Evolutionary conservation across 495 filamentous ascomycete species (phyloP).

Genomic region (Neurospora sp.): DNA sequence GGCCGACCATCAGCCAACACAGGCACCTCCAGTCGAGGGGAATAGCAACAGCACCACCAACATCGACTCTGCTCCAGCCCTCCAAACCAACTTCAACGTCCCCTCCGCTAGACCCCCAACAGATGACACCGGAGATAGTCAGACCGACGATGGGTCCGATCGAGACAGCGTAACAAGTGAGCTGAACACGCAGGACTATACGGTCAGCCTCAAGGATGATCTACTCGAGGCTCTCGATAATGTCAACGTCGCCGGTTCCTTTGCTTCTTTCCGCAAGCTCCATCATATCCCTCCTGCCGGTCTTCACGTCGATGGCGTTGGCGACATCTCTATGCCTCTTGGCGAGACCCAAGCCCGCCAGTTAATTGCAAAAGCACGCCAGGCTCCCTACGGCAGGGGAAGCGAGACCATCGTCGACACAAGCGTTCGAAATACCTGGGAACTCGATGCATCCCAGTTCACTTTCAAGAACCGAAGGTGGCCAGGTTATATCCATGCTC

Average conservation of each 20-base stretch:
- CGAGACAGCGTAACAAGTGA: neutral
- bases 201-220: neutral
- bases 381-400: neutral
- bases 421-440: neutral
- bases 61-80: no score
- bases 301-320: neutral
- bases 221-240: neutral
- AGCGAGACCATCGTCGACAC: neutral
- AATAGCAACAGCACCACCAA: no score
- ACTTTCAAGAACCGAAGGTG: neutral
- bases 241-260: neutral
- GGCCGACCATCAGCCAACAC: neutral
- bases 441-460: neutral
- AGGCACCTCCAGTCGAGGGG: no score
- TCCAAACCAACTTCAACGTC: neutral
- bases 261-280: neutral
- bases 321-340: neutral
- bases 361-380: neutral
- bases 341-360: neutral
- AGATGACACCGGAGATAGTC: neutral
- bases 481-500: neutral
- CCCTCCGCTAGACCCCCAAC: neutral
- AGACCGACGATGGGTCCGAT: neutral
- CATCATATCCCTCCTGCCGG: neutral
- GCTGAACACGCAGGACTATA: neutral